Evolutionary conservation across 805 yeast genomes (phyloP), one percentile per base, ranked within the genome.

Genomic region (Candida piceae): DNA sequence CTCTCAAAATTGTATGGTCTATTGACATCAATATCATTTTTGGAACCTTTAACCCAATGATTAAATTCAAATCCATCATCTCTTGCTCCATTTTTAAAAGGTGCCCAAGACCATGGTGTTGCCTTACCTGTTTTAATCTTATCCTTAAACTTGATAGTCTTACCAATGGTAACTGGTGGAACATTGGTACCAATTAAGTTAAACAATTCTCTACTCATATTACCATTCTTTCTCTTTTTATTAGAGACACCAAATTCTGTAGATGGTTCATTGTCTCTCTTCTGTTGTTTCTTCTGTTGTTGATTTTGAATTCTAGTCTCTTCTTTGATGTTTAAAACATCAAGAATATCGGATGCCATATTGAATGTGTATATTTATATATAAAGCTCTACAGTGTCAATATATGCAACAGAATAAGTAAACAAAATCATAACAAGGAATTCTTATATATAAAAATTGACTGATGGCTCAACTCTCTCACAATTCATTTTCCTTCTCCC

Each of bases 191-290:
- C 98, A 28, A 93, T 66, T 36, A 94, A 69, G 46, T 83, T 84
- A 60, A 83, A 89, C 36, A 93, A 66, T 57, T 93, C 98, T 48
- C 97, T 73, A 44, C 85, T 89, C 76, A 90, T 83, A 18, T 95
- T 95, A 2, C 62, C 63, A 21, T 50, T 45, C 37, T 60, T 65
- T 38, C 60, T 63, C 49, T 58, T 61, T 43, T 65, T 63, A 41
- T 50, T 53, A 1, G 58, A 44, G 8, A 52, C 39, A 11, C 53
- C 49, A 35, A 53, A 48, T 16, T 49, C 47, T 12, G 40, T 34
- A n/a, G 41, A 36, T 9, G 39, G 35, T 7, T 44, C 41, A 25
- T 41, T 40, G 16, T 40, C 47, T 34, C 27, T 34, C 29, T 34
- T 70, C 51, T 64, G 67, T 7, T 63, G 58, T 15, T 67, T 70